These are phyloP conservation scores for Tympanopsis confertula DNA, from an alignment of 2,329 filamentous ascomycete genomes.

Conservation along the genomic window DNA sequence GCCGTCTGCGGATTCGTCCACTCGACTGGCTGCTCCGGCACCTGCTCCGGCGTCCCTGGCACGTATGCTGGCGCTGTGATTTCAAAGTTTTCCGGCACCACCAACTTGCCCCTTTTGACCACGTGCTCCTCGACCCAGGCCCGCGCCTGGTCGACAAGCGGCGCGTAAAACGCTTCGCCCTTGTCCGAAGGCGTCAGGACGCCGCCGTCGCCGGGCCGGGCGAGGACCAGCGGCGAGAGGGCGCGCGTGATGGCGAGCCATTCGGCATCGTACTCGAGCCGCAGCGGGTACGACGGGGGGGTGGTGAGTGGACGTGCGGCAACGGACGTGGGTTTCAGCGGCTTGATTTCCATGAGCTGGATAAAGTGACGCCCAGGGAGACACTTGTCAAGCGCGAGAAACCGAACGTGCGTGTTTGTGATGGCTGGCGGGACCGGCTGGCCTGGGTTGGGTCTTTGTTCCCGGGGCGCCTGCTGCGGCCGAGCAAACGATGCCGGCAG, in stretches of 20 bases:
- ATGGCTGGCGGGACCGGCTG: conserved; percentile 62
- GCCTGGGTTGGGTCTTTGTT: conserved; percentile 31
- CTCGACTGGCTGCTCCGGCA: conserved; percentile 58
- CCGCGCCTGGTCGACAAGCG: conserved; percentile 57
- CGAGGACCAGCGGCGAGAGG: conserved; percentile 57
- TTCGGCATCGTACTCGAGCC: conserved; percentile 75
- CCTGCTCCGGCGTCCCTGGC: conserved; percentile 39
- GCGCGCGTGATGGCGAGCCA: conserved; percentile 83
- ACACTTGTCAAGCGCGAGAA: conserved; percentile 87
- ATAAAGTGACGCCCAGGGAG: conserved; percentile 70
- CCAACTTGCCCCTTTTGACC: conserved; percentile 45
- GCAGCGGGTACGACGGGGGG: conserved; percentile 30
- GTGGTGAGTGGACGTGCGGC: conserved; percentile 7
- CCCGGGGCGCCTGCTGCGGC: conserved; percentile 18
- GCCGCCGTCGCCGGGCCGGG: conserved; percentile 43
- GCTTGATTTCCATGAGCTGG: conserved; percentile 58
- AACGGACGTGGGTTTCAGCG: conserved; percentile 23
- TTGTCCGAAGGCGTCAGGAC: conserved; percentile 43
- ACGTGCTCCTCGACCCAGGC: conserved; percentile 75
- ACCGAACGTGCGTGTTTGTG: conserved; percentile 67
- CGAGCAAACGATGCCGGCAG: conserved; percentile 64
- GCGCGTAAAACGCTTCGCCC: conserved; percentile 57
- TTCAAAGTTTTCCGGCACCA: conserved; percentile 68
- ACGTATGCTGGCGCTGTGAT: conserved; percentile 65
- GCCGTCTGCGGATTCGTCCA: conserved; percentile 80